Base-by-base conservation (phyloP, 257 asterid genomes). In the Capsicum baccatum region DNA sequence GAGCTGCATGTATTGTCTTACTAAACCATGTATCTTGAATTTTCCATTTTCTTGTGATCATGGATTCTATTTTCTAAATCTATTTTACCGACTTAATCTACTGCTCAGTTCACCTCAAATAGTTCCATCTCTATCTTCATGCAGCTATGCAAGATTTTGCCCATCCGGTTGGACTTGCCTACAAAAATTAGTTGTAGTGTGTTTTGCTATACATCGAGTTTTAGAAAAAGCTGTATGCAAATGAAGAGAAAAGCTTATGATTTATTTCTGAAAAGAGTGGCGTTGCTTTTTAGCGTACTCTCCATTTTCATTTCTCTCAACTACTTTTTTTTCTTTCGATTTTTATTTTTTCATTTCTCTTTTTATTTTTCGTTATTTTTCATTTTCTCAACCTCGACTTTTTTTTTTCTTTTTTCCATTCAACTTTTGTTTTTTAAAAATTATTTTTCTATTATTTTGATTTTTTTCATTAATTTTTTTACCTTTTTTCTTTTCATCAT, bases 1-100 rank as follows among this genome's bases (percentile, higher is more conserved):
- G 64, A 26, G 82, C 64, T 78, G 82, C 82, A 78, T 78, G 82
- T 78, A 54, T 54, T 52, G 14, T 78, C 82, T 37, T 26, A 8
- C 9, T 54, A 78, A 54, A 52, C 48, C 8, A 8, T 54, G 82
- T 54, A 54, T 78, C 82, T 15, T 54, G 64, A 54, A 52, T 14
- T 54, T 55, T 78, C 42, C 1, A 15, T 55, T 33, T 8, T 54
- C 2, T 52, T n/a, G 50, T 78, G 82, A 78, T 54, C 19, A 26
- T 54, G 62, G 64, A 26, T 14, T 26, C 50, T 54, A 76, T 16
- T 69, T 8, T 69, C 42, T 69, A 26, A 6, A 69, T 39, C 79
- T 39, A 4, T 39, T n/a, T 69, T 16, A 42, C 11, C 6, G 52
- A 42, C 35, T 42, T 14, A 8, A 70, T 42, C 16, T 70, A 9